Base-by-base conservation (phyloP, 257 asterid genomes). In the Vinca minor region DNA sequence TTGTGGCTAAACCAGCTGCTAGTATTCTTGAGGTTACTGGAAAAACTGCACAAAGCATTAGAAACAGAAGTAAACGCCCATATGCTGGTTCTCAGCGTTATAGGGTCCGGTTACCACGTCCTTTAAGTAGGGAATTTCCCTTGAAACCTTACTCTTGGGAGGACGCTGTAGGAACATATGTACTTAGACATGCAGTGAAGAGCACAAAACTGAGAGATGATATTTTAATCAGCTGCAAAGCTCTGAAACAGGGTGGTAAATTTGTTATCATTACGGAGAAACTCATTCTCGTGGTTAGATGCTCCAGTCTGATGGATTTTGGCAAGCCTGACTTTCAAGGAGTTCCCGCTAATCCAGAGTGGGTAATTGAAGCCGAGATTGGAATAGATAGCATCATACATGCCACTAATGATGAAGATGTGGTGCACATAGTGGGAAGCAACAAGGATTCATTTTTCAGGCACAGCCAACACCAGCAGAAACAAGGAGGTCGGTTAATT, bases 1-100 rank as follows among this genome's bases (percentile, higher is more conserved):
- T 92, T 31, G 91, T 92, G 66, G 95, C 98, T 64, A 86, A 87
- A 68, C 98, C 98, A 29, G 95, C 98, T 36, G 98, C 98, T 26
- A 92, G 98, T 76, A 85, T 92, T 68, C 96, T 92, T 32, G 96
- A 92, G 84, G 95, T 89, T 68, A 89, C 98, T 0, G 98, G 96
- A 31, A 92, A 85, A 89, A 85, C 98, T 47, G 98, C 98, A 64
- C 96, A 89, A 77, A 92, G 98, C 64, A 92, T 92, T 69, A 78
- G 88, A 73, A 92, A 92, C 78, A 89, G 96, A n/a, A 92, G 96
- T 69, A 89, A 85, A 73, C 74, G 83, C 50, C 87, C 84, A 58
- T 86, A 81, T 57, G 73, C 69, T 81, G 88, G 95, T 29, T 74
- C 73, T 62, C 83, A 80, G 12, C 76, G 78, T 54, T 74, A 70